phyloP scores from a whole-genome alignment of 192 early-diverging fungal genomes.

The Rhizophlyctis rosea region DNA sequence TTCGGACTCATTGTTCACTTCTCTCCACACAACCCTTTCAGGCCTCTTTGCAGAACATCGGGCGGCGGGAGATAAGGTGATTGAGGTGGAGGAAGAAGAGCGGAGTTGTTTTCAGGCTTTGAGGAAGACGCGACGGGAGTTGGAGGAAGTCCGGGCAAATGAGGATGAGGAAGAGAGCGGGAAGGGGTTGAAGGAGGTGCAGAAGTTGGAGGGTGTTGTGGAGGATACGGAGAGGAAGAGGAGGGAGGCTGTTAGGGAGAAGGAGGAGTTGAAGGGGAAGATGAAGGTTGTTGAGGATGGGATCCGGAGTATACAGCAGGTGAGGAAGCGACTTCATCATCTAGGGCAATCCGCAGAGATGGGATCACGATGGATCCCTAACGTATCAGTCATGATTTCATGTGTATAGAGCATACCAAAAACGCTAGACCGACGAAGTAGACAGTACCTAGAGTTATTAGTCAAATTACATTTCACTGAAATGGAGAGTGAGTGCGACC shows the following conservation, averaged over 20 bases:
- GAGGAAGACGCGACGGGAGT: not conserved
- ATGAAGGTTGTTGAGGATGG: slow-evolving; percentile 36
- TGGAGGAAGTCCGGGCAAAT: not conserved
- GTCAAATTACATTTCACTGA: slow-evolving; percentile 32
- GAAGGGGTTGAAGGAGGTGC: slow-evolving; percentile 1
- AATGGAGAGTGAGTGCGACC: slow-evolving; percentile 35
- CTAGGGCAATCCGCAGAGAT: not conserved
- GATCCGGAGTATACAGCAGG: slow-evolving; percentile 36
- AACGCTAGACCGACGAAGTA: slow-evolving; percentile 25
- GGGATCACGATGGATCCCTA: too few relatives aligned
- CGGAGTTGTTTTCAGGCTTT: not conserved
- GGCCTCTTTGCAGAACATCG: slow-evolving; percentile 20
- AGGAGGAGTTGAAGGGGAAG: slow-evolving; percentile 12
- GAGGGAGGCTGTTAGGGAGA: slow-evolving; percentile 7
- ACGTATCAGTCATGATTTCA: not conserved
- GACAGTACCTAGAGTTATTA: slow-evolving; percentile 30
- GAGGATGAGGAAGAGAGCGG: slow-evolving; percentile 7
- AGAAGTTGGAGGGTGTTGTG: not conserved
- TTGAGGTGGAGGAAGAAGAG: slow-evolving; percentile 9
- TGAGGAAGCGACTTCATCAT: slow-evolving; percentile 1
- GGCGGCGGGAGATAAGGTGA: slow-evolving; percentile 13
- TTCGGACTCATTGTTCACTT: slow-evolving; percentile 10
- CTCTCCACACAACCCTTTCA: not conserved
- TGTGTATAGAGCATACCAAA: slow-evolving; percentile 31
- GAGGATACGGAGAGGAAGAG: slow-evolving; percentile 14